Base-by-base conservation (phyloP, 208 protist species). In the Leishmania lainsoni region DNA sequence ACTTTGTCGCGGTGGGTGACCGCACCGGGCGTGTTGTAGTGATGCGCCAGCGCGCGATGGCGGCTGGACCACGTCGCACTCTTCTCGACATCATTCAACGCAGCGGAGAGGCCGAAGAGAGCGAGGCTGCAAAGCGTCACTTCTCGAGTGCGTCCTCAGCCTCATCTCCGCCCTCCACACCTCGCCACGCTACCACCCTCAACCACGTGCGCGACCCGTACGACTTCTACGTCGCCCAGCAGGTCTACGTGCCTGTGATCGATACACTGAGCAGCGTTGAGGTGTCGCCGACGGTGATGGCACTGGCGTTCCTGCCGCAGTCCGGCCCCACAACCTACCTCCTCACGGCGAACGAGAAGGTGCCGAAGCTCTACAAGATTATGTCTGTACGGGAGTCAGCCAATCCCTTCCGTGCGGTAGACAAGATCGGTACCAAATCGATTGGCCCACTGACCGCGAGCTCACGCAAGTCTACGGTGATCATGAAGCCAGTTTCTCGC, bases 231-330 rank as follows among this genome's bases (percentile, higher is more conserved):
- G 89, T 89, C 17, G 84, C 85, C 9, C 87, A 94, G 76, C 89
- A 94, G 78, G 89, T 87, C n/a, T 97, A 97, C 83, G 87, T 87
- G 45, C 91, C 92, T 5, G 89, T 95, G 56, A 96, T 98, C 83
- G 93, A 97, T 81, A 92, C 95, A 4, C 86, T 98, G 49, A 96
- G 94, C 86, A 98, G 91, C 76, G 87, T 93, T 39, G 90, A 96
- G 79, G 92, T 98, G 66, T 87, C 89, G 56, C 93, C 93, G 17
- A 90, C 83, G 56, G 87, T 98, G 70, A 92, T 86, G 51, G 91
- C 90, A 45, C 77, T 97, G 58, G 87, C 92, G 45, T 96, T 98
- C 63, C 79, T 98, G 58, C 92, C 95, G 49, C 89, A 92, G 73
- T 68, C 72, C 42, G 81, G 88, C 56, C 87, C 91, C 75, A 86